Conservation (phyloP, 1,284 basidiomycete genomes). For the Schizophyllum amplum region DNA sequence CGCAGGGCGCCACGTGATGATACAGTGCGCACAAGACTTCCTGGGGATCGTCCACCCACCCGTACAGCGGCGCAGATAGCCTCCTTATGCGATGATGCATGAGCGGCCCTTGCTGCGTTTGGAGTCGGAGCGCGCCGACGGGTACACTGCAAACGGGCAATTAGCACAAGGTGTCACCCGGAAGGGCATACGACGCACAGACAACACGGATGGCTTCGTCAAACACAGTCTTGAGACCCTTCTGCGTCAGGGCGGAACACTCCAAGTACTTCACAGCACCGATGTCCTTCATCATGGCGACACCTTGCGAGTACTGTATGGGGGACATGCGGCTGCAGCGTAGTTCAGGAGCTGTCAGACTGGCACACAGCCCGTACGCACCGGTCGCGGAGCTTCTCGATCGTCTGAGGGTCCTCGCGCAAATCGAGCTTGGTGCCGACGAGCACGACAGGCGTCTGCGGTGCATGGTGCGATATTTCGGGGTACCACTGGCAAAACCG, state of each 20-base stretch:
- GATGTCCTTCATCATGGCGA: conserved; percentile 89
- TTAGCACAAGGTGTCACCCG: conserved; percentile 8
- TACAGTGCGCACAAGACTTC: conserved; percentile 16
- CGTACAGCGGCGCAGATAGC: neutral
- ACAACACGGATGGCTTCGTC: conserved; percentile 93
- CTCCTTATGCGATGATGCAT: conserved; percentile 66
- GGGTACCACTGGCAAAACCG: conserved; percentile 75
- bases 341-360: conserved; percentile 8
- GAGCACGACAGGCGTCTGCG: conserved; percentile 88
- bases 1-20: conserved; percentile 17
- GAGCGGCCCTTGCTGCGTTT: conserved; percentile 35
- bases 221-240: conserved; percentile 94
- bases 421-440: conserved; percentile 98
- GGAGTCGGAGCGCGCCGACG: conserved; percentile 41
- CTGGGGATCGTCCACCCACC: neutral
- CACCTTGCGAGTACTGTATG: conserved; percentile 87
- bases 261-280: conserved; percentile 95
- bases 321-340: conserved; percentile 80
- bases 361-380: conserved; percentile 30
- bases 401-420: conserved; percentile 87
- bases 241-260: conserved; percentile 96
- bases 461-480: conserved; percentile 95
- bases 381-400: conserved; percentile 90
- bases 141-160: conserved; percentile 54
- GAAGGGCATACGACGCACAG: conserved; percentile 46